A percentile compares a stretch with the other conserved stretches of the same genome.
phyloP scores from a whole-genome alignment of 2,329 filamentous ascomycete genomes.

The Colletotrichum sp. region DNA sequence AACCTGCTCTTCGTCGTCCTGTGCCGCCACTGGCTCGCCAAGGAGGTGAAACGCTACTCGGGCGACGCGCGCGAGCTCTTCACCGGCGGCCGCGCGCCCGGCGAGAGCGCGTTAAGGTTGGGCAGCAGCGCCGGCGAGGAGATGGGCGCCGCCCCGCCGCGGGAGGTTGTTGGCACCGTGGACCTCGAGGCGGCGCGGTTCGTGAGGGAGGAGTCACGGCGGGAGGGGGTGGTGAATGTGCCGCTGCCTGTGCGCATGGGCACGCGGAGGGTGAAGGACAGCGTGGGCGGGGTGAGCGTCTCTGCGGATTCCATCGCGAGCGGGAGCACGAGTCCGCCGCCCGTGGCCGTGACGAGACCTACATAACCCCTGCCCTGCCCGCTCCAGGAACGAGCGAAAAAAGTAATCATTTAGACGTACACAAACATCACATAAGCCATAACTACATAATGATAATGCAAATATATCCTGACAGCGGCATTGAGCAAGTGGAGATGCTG shows the following conservation, averaged over 20 bases:
- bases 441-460: slow-evolving; percentile 1
- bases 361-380: background rate
- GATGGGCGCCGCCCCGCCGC: background rate
- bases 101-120: background rate
- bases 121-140: background rate
- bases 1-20: slow-evolving; percentile 6
- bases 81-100: background rate
- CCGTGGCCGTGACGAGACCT: background rate
- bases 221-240: background rate
- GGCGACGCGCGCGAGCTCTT: background rate
- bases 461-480: background rate
- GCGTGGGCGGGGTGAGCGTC: background rate
- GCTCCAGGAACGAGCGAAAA: too few relatives aligned
- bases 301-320: background rate
- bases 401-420: background rate
- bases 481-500: background rate
- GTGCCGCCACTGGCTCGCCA: slow-evolving; percentile 11
- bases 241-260: slow-evolving; percentile 1
- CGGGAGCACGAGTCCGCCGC: background rate
- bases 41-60: slow-evolving; percentile 3
- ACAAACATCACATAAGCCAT: background rate
- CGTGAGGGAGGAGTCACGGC: background rate
- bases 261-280: background rate
- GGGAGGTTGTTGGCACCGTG: background rate
- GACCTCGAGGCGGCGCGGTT: slow-evolving; percentile 8